Evolutionary conservation across 768 basidiomycete species (phyloP), one percentile per base, ranked within the genome.

Genomic region (Russula sp.): DNA sequence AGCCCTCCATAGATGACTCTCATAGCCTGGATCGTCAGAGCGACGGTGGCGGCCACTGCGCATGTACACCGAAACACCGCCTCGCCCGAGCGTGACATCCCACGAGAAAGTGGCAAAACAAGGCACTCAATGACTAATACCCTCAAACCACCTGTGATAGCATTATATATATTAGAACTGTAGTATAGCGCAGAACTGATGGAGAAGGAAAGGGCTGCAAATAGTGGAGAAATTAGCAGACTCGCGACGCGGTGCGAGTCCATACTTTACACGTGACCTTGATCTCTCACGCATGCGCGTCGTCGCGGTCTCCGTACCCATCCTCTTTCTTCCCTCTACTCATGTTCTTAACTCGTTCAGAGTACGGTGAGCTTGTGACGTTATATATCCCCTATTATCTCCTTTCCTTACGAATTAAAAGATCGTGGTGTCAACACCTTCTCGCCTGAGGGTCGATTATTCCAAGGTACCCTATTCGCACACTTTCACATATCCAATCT

Each of bases 381-480:
- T 40, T 31, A 27, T 1, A 9, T 6, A 50, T 45, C 14, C n/a
- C 31, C 10, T 57, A 11, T 14, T 32, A 40, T 52, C 50, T 62
- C 35, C 60, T 20, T 64, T 31, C 5, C 61, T 47, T 3, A n/a
- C 10, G 53, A 34, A 32, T n/a, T 1, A 27, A 16, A 11, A 92
- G 95, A 98, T 76, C 88, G 95, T 71, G 95, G 94, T 80, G 94
- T 98, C 61, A 98, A 97, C 80, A 98, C 96, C 68, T 98, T 98
- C 80, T 98, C 96, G 18, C 96, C 96, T 10, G 96, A 98, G 76
- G 95, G 96, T 49, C 94, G 96, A 72, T 77, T 99, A 66, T 99
- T 98, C 78, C 96, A 99, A 86, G 96, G 96, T 95, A 67, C 54
- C 78, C 71, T 20, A 9, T 16, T 45, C 20, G 37, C 42, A 56